Conservation (phyloP, 805 yeast genomes). For the Phaffomyces thermotolerans region DNA sequence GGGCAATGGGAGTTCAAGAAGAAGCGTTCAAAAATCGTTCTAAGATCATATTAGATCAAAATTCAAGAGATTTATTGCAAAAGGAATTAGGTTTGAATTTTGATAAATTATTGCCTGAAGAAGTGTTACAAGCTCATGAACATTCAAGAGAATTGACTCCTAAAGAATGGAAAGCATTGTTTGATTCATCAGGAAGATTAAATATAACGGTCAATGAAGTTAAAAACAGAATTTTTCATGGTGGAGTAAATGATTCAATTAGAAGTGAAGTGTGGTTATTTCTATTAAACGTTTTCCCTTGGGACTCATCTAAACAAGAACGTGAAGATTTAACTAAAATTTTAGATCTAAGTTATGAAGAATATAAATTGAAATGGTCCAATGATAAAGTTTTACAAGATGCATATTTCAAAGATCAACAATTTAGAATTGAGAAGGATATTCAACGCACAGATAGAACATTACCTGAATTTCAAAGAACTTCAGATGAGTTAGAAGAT, state of each 20-base stretch:
- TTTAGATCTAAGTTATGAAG: constrained; percentile 51
- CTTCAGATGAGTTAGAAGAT: constrained; percentile 26
- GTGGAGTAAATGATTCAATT: constrained; percentile 58
- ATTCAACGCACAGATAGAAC: constrained; percentile 86
- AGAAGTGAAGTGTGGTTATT: constrained; percentile 83
- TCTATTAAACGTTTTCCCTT: constrained; percentile 74
- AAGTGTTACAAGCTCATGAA: constrained; percentile 48
- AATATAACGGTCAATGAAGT: constrained; percentile 68
- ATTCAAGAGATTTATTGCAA: constrained; percentile 46
- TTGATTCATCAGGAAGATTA: constrained; percentile 73
- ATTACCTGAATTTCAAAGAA: constrained; percentile 48
- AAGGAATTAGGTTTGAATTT: constrained; percentile 56
- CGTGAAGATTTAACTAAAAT: constrained; percentile 51
- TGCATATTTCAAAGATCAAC: constrained; percentile 85
- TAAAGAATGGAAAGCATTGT: constrained; percentile 79
- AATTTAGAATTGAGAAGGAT: constrained; percentile 86
- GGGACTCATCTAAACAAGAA: constrained; percentile 75
- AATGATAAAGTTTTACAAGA: constrained; percentile 43
- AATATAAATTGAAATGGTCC: constrained; percentile 66
- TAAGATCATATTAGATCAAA: constrained; percentile 49
- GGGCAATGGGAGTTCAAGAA: constrained; percentile 93
- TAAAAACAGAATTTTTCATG: constrained; percentile 80
- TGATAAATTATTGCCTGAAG: constrained; percentile 48
- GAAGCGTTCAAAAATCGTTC: constrained; percentile 63
- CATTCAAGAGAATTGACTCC: constrained; percentile 59